Evolutionary conservation across 1,284 basidiomycete species (phyloP).

Genomic region (Sporisorium sorghi): DNA sequence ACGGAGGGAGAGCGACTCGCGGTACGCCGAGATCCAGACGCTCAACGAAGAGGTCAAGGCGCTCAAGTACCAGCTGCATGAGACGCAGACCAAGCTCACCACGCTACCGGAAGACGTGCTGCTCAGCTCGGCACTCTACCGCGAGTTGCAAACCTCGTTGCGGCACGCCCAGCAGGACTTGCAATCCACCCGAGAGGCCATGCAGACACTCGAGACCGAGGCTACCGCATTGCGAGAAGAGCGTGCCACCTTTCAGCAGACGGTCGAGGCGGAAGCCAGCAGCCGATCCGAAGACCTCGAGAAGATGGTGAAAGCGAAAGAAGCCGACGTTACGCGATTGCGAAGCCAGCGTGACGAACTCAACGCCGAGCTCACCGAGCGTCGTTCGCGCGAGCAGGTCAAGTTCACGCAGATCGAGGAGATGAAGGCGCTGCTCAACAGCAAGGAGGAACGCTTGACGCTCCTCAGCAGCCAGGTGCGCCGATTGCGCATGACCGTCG

Average conservation of each 20-base stretch:
- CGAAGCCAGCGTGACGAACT: conserved; percentile 51
- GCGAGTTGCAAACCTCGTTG: conserved; percentile 31
- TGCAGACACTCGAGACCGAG: conserved; percentile 50
- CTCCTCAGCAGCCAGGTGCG: conserved; percentile 81
- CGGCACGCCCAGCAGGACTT: conserved; percentile 33
- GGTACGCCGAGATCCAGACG: conserved; percentile 50
- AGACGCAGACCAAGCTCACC: conserved; percentile 30
- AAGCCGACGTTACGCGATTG: conserved; percentile 71
- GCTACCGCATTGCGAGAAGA: conserved; percentile 60
- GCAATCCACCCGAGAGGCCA: conserved; percentile 18
- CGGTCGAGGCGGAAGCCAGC: conserved; percentile 55
- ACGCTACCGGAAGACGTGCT: conserved; percentile 43
- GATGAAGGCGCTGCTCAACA: conserved; percentile 61
- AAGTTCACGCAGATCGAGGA: conserved; percentile 65
- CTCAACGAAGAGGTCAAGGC: conserved; percentile 44
- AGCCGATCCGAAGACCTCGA: conserved; percentile 76
- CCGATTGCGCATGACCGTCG: conserved; percentile 81
- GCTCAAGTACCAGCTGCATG: conserved; percentile 39
- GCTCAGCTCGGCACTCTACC: conserved; percentile 33
- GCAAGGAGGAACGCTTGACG: conserved; percentile 78
- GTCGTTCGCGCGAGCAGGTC: conserved; percentile 61
- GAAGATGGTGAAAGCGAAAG: conserved; percentile 77
- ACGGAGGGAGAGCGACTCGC: conserved; percentile 44
- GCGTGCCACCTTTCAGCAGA: conserved; percentile 36
- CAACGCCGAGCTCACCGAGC: conserved; percentile 59